These are phyloP conservation scores for Paraphoma chrysanthemicola DNA, from an alignment of 2,329 filamentous ascomycete species.

Conservation along the genomic window DNA sequence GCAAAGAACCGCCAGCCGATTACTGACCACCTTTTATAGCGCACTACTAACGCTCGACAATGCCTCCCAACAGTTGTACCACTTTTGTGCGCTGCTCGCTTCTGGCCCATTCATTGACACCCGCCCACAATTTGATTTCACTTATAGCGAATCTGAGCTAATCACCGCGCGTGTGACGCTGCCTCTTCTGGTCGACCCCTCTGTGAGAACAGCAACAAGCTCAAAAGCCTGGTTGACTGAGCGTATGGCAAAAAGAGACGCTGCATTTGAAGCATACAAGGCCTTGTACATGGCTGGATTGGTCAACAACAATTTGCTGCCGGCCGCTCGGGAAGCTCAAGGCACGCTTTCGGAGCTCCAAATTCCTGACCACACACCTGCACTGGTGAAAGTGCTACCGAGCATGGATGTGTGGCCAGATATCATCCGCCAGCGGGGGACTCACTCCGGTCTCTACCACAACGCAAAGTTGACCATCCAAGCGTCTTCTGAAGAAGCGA, in stretches of 20 bases:
- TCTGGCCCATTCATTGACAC: constrained; percentile 66
- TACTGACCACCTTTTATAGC: constrained; percentile 41
- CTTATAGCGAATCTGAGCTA: constrained; percentile 39
- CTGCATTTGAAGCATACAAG: constrained; percentile 80
- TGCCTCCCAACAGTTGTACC: constrained; percentile 76
- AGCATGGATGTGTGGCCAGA: constrained; percentile 40
- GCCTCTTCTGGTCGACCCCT: constrained; percentile 71
- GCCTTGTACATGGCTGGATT: constrained; percentile 73
- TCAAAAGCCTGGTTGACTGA: constrained; percentile 71
- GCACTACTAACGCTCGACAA: constrained; percentile 76
- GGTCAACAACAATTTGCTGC: constrained; percentile 79
- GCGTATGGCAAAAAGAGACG: constrained; percentile 77
- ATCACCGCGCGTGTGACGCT: constrained; percentile 70
- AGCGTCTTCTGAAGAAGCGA: constrained; percentile 12
- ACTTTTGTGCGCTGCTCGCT: constrained; percentile 75
- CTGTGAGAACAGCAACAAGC: constrained; percentile 64
- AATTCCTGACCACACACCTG: constrained; percentile 31
- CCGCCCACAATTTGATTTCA: constrained; percentile 71
- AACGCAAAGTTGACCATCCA: constrained; percentile 25
- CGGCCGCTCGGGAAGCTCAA: constrained; percentile 53
- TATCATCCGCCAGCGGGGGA: constrained; percentile 19
- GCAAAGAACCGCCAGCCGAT: too few species aligned
- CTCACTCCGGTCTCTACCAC: constrained; percentile 23
- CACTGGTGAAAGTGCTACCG: constrained; percentile 31
- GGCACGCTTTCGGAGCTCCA: constrained; percentile 28